These are phyloP conservation scores for Pseudogymnoascus sp. DNA, from an alignment of 2,329 filamentous ascomycete species.

Conservation along the genomic window DNA sequence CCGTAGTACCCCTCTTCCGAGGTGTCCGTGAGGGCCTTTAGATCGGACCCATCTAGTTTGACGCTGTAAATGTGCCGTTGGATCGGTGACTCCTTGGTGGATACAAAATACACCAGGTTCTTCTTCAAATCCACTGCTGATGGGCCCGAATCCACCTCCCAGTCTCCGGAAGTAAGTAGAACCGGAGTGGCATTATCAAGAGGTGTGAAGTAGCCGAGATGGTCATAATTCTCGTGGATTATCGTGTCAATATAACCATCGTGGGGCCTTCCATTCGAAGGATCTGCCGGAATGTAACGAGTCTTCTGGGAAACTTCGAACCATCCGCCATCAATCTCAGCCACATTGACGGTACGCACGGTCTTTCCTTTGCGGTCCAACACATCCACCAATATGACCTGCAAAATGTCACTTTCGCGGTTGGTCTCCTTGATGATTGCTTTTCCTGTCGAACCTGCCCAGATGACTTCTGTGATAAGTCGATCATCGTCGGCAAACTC, in stretches of 20 bases:
- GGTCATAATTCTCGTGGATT: slow-evolving; percentile 78
- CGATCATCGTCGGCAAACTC: slow-evolving; percentile 75
- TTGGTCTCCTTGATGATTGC: slow-evolving; percentile 89
- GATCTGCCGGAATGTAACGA: slow-evolving; percentile 76
- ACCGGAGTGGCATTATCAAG: slow-evolving; percentile 74
- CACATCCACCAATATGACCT: slow-evolving; percentile 79
- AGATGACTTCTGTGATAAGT: slow-evolving; percentile 86
- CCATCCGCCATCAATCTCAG: slow-evolving; percentile 89
- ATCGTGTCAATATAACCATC: slow-evolving; percentile 93
- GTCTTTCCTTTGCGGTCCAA: slow-evolving; percentile 63
- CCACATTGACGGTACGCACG: slow-evolving; percentile 70
- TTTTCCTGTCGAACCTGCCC: slow-evolving; percentile 67
- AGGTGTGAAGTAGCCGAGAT: slow-evolving; percentile 87
- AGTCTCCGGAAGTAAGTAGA: slow-evolving; percentile 78
- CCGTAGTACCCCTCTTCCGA: slow-evolving; percentile 68
- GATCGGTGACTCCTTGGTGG: slow-evolving; percentile 77
- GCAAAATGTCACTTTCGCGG: slow-evolving; percentile 84
- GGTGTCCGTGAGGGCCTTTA: slow-evolving; percentile 67
- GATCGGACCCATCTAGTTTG: slow-evolving; percentile 59
- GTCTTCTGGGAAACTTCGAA: slow-evolving; percentile 88
- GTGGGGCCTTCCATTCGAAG: slow-evolving; percentile 61
- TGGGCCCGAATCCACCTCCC: slow-evolving; percentile 85
- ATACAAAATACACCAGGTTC: slow-evolving; percentile 85
- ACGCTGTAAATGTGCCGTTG: slow-evolving; percentile 91
- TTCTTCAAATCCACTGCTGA: slow-evolving; percentile 75